A percentile compares a stretch with the other conserved stretches of the same genome.
Evolutionary conservation across 352 stramenopile genomes (phyloP).

Genomic region (Phytophthora foliorum): DNA sequence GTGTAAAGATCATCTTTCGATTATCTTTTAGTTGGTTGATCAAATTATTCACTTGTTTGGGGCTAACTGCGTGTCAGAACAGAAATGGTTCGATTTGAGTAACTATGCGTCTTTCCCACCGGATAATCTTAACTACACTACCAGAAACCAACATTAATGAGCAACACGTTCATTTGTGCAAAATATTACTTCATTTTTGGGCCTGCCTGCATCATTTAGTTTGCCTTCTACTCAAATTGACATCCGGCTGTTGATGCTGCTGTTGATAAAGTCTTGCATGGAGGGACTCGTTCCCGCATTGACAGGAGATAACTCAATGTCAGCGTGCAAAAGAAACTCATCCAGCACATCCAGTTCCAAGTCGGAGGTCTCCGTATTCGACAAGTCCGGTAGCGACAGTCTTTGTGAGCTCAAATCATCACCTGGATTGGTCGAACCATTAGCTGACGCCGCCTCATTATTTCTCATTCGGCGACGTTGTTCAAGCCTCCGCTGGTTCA

Average conservation of each 20-base stretch:
- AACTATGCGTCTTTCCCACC: no score
- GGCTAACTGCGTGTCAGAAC: no score
- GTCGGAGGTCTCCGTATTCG: neutral
- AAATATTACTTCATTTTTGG: neutral
- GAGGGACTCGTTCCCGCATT: neutral
- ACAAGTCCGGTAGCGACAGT: conserved; percentile 29
- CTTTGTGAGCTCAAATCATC: conserved; percentile 33
- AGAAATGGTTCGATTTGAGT: no score
- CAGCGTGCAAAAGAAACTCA: conserved; percentile 37
- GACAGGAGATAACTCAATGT: conserved; percentile 37
- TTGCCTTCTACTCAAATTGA: conserved; percentile 21
- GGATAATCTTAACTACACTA: no score
- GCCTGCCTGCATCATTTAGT: neutral
- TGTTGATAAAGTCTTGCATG: conserved; percentile 13
- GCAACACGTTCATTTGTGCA: neutral
- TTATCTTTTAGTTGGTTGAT: no score
- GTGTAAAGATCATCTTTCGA: no score
- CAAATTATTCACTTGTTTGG: no score
- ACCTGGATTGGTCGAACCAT: neutral
- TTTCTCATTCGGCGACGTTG: conserved; percentile 16
- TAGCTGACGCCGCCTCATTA: conserved; percentile 37
- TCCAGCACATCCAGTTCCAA: conserved; percentile 35
- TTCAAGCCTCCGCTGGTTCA: conserved; percentile 35
- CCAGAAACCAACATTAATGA: no score
- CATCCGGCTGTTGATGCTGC: conserved; percentile 23